These are phyloP conservation scores for Metschnikowia borealis DNA, from an alignment of 805 yeast species.

Conservation along the genomic window DNA sequence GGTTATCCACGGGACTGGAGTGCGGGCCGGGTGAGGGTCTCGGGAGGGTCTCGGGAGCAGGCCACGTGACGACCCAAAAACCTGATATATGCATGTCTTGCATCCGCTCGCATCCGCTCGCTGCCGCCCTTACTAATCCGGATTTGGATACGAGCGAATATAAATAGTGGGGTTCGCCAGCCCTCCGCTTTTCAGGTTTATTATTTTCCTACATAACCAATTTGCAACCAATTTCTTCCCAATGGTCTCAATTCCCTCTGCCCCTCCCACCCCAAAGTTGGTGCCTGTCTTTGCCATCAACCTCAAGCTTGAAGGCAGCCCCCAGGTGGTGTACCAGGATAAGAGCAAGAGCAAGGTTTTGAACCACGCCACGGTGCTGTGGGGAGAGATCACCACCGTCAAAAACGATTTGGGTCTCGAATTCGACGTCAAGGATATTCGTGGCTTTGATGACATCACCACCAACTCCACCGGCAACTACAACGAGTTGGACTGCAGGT, in stretches of 20 bases:
- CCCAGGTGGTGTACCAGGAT: conserved; percentile 18
- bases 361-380: conserved; percentile 19
- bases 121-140: not conserved
- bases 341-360: conserved; percentile 18
- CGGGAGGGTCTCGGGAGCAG: too few relatives aligned
- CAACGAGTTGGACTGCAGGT: conserved; percentile 45
- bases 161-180: not conserved
- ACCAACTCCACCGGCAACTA: conserved; percentile 23
- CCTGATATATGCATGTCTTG: not conserved
- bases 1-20: too few relatives aligned
- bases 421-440: conserved; percentile 23
- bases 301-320: conserved; percentile 23
- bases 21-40: too few relatives aligned
- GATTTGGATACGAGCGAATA: not conserved
- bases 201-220: too few relatives aligned
- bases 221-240: not conserved
- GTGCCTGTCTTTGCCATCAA: conserved; percentile 31
- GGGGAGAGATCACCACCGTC: conserved; percentile 29
- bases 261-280: conserved; percentile 20
- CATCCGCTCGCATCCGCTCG: not conserved
- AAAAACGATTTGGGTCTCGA: conserved; percentile 29
- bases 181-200: not conserved
- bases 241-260: not conserved
- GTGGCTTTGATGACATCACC: conserved; percentile 50
- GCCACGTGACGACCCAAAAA: too few relatives aligned